Base-by-base conservation (phyloP, 2,329 filamentous ascomycete species). In the Claviceps humidiphila region DNA sequence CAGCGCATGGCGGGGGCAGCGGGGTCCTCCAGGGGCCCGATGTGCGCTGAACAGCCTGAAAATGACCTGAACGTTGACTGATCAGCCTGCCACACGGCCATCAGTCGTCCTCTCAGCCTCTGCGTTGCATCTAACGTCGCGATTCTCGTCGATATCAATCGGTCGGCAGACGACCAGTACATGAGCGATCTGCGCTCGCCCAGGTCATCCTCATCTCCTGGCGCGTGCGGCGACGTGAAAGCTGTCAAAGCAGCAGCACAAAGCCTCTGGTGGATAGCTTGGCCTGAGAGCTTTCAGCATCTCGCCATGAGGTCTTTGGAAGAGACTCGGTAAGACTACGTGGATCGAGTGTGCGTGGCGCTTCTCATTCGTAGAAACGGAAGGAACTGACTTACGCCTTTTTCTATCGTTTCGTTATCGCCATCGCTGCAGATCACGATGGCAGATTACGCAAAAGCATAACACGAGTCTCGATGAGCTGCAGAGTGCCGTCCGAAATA, bases 401-500 rank as follows among this genome's bases (percentile, higher is more conserved):
- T 9, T 41, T 1, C 1, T 24, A 5, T 22, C 20, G 20, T 44
- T 9, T 20, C 34, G 42, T 45, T 30, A 6, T 48, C 37, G 40
- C 24, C 7, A 5, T 22, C 41, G 26, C 16, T 50, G 37, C 60
- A 88, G 85, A 64, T 71, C 73, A 64, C 77, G 82, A 77, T 89
- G 85, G 86, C 72, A 78, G 60, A 72, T 75, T 59, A 81, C 84
- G 40, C 76, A 81, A 61, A 71, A 69, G 58, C 72, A 80, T 61
- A 75, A 76, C 58, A 71, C 73, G 51, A 78, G 74, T 60, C 70
- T 85, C 54, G 68, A 70, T n/a, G 76, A 82, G 55, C 71, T 89
- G 52, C 81, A 78, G 66, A 74, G 74, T 57, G 80, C 81, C n/a
- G 75, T 87, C 50, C 80, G 76, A 64, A 70, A 76, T 57, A 76